Percentiles rank a stretch among this genome's conserved stretches.
phyloP scores from a whole-genome alignment of 2,329 filamentous ascomycete genomes.

The Ascochyta rabiei region DNA sequence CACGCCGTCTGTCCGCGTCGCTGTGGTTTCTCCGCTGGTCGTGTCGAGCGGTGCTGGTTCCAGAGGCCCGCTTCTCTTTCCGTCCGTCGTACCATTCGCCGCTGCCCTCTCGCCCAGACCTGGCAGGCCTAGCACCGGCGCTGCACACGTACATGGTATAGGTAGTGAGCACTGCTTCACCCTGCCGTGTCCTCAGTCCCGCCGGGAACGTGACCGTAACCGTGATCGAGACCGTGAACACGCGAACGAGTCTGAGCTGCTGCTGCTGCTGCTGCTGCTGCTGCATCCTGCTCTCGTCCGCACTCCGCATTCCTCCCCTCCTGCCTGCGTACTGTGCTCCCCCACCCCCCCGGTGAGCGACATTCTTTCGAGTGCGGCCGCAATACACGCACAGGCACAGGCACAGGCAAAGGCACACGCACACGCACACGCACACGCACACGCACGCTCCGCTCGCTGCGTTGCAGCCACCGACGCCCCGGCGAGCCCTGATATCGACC shows the following conservation, averaged over 20 bases:
- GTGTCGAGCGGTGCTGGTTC: slow-evolving; percentile 6
- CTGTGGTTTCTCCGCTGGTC: not conserved
- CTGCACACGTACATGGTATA: no score
- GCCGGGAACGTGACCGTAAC: not conserved
- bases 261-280: slow-evolving; percentile 6
- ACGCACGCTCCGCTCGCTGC: not conserved
- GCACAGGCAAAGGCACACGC: slow-evolving; percentile 11
- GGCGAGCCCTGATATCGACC: slow-evolving; percentile 27
- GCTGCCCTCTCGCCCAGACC: slow-evolving; percentile 17
- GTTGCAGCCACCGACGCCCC: slow-evolving; percentile 32
- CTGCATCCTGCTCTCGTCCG: not conserved
- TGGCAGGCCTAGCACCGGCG: not conserved
- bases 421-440: no score
- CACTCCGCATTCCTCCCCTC: not conserved
- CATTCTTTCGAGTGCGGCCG: slow-evolving; percentile 34
- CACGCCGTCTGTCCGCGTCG: no score
- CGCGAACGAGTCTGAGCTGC: not conserved
- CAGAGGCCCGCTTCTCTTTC: slow-evolving; percentile 20
- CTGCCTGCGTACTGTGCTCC: slow-evolving; percentile 1
- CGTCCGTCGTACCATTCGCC: slow-evolving; percentile 37
- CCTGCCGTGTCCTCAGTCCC: slow-evolving; percentile 2
- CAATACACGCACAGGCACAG: slow-evolving; percentile 14
- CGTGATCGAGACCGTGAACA: no score
- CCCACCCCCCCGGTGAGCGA: no score
- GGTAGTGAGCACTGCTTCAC: not conserved